A percentile compares a stretch with the other conserved stretches of the same genome.
phyloP scores from a whole-genome alignment of 768 basidiomycete species.

The Leccinum imitatum region DNA sequence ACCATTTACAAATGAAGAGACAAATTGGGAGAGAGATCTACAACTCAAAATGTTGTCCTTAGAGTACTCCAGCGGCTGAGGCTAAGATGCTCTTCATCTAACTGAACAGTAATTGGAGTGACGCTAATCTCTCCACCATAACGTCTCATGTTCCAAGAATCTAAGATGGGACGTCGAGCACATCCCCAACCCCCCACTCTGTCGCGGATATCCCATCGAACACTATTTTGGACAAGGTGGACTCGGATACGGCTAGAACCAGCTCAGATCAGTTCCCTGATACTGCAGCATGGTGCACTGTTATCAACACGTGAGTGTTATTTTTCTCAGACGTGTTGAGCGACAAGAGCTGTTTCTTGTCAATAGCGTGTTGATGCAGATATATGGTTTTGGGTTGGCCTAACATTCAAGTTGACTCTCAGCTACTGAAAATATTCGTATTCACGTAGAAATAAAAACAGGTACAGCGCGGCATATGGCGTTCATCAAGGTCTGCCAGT shows the following conservation, averaged over 20 bases:
- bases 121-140: neutral
- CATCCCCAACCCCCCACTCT: conserved; percentile 1
- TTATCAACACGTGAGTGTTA: conserved; percentile 21
- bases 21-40: neutral
- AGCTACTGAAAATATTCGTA: neutral
- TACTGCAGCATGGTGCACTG: conserved; percentile 23
- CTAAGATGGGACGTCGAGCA: conserved; percentile 5
- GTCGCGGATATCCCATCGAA: neutral
- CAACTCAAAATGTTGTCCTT: neutral
- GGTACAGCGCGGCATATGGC: conserved; percentile 37
- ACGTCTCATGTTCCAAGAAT: neutral
- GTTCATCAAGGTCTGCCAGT: conserved; percentile 43
- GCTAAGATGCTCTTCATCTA: neutral
- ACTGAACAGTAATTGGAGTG: neutral
- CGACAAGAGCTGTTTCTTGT: neutral
- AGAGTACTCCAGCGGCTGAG: neutral
- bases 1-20: neutral
- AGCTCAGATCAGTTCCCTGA: conserved; percentile 22
- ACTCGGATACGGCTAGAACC: neutral
- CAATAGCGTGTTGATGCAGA: conserved; percentile 30
- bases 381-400: conserved; percentile 34
- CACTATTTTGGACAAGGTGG: neutral
- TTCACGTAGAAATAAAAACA: conserved; percentile 9
- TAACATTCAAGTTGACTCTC: neutral
- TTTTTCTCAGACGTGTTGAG: neutral